Conservation (phyloP, 106 monocot genomes). For the Phalaenopsis aphrodite region DNA sequence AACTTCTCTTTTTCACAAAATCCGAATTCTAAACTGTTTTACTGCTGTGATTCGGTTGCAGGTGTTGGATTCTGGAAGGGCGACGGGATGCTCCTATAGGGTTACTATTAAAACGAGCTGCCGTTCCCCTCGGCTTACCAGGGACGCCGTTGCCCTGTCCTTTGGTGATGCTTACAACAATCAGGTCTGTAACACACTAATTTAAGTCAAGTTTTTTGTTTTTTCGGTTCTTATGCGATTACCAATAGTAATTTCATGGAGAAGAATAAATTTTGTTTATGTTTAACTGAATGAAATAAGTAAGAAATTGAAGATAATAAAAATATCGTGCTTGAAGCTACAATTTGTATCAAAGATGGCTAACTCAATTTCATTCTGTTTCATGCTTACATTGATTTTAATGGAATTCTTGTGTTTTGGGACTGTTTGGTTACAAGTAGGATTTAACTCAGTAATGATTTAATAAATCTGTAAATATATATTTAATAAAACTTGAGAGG, state of each 20-base stretch:
- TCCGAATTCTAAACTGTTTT: no score
- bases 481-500: no score
- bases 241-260: not conserved
- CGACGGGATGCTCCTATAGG: conserved; percentile 46
- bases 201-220: not conserved
- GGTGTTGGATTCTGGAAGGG: conserved; percentile 1
- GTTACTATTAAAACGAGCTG: conserved; percentile 86
- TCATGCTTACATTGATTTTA: no score
- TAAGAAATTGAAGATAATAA: no score
- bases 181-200: conserved; percentile 29
- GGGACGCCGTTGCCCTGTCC: conserved; percentile 60
- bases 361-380: no score
- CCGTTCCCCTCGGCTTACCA: conserved; percentile 44
- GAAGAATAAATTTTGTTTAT: not conserved
- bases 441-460: no score
- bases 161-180: conserved; percentile 77
- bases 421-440: no score
- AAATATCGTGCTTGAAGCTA: no score
- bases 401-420: no score
- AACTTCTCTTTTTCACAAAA: not conserved
- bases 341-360: no score
- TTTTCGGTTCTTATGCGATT: not conserved
- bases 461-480: no score
- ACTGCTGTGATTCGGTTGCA: not conserved
- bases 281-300: no score